Percentiles rank a stretch among this genome's conserved stretches.
phyloP scores from a whole-genome alignment of 805 yeast genomes.

The Komagataella ulmi region DNA sequence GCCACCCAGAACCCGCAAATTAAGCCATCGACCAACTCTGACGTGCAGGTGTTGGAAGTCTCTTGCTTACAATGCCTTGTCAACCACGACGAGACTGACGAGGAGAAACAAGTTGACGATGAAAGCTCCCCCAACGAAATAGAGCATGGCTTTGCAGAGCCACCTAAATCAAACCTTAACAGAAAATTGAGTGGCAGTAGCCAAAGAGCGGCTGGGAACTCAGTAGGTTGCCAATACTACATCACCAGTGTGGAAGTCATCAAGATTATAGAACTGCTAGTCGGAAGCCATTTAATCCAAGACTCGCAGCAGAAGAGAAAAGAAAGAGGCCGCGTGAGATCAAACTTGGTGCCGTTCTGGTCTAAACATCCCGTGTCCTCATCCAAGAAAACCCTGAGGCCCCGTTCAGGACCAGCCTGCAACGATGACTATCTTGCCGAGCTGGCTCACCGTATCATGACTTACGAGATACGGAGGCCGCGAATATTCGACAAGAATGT shows the following conservation, averaged over 20 bases:
- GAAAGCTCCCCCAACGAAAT: background rate
- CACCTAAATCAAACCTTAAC: background rate
- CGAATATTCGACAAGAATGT: constrained; percentile 61
- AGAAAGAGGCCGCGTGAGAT: constrained; percentile 54
- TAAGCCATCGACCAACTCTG: constrained; percentile 22
- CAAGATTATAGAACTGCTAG: constrained; percentile 47
- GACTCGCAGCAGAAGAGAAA: constrained; percentile 40
- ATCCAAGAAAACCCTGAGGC: constrained; percentile 11
- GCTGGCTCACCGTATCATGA: constrained; percentile 53
- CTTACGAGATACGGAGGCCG: constrained; percentile 47
- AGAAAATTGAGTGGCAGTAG: constrained; percentile 3
- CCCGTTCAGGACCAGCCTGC: constrained; percentile 5
- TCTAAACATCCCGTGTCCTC: constrained; percentile 44
- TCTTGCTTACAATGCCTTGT: constrained; percentile 39
- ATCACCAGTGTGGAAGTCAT: constrained; percentile 58
- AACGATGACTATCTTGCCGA: constrained; percentile 28
- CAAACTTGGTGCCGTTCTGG: constrained; percentile 59
- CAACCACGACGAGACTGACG: constrained; percentile 14
- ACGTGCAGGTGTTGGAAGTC: constrained; percentile 41
- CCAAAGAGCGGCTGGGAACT: background rate
- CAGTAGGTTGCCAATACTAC: constrained; percentile 22
- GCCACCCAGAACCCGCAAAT: constrained; percentile 32
- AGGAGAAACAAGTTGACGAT: constrained; percentile 11
- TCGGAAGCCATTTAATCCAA: constrained; percentile 28
- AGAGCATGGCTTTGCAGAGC: background rate